Percentiles rank a stretch among this genome's conserved stretches.
Conservation (phyloP, 208 protist genomes). For the Sergeia podlipaevii region DNA sequence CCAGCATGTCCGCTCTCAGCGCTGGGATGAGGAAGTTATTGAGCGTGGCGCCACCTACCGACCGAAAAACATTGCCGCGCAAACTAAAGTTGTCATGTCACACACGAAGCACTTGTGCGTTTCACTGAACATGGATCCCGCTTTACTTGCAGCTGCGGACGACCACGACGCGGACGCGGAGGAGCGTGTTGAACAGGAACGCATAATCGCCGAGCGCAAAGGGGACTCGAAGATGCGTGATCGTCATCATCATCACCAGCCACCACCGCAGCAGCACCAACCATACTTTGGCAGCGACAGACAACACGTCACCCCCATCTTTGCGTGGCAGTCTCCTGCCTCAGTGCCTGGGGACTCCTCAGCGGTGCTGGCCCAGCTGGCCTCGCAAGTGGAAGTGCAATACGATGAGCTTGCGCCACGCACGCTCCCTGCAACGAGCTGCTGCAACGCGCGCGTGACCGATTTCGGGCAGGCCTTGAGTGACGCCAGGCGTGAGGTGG, state of each 20-base stretch:
- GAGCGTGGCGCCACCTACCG: constrained; percentile 56
- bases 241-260: background rate
- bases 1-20: constrained; percentile 37
- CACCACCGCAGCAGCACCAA: background rate
- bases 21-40: constrained; percentile 58
- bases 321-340: constrained; percentile 69
- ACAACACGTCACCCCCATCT: constrained; percentile 37
- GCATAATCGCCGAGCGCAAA: background rate
- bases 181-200: constrained; percentile 14
- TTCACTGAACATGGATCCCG: constrained; percentile 59
- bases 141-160: constrained; percentile 39
- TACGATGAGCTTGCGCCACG: constrained; percentile 70
- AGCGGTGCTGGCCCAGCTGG: constrained; percentile 52
- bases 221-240: background rate
- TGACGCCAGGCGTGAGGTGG: constrained; percentile 62
- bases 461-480: constrained; percentile 56
- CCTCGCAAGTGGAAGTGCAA: constrained; percentile 55
- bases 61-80: constrained; percentile 48
- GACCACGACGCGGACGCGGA: constrained; percentile 13
- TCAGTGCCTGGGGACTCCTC: constrained; percentile 51
- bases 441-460: constrained; percentile 43
- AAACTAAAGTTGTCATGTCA: constrained; percentile 39
- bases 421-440: constrained; percentile 40
- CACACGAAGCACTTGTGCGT: constrained; percentile 65
- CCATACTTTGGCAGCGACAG: too few species aligned